phyloP scores from a whole-genome alignment of 2,329 filamentous ascomycete genomes.

The Tympanopsis confertula region DNA sequence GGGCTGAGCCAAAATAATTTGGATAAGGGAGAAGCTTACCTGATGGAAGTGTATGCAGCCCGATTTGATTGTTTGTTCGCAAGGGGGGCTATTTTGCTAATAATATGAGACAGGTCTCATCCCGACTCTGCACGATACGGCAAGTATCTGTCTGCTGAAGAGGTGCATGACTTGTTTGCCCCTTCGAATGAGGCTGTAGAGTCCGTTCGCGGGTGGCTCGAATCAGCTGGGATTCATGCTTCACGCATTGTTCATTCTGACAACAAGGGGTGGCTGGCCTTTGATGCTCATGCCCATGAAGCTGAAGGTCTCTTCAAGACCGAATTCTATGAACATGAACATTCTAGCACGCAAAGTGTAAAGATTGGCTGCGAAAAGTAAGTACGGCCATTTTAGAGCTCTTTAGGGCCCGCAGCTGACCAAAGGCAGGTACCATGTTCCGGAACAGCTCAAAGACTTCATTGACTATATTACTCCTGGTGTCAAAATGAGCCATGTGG shows the following conservation, averaged over 20 bases:
- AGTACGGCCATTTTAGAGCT: constrained; percentile 3
- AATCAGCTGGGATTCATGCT: constrained; percentile 14
- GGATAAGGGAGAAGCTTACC: neutral
- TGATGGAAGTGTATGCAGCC: neutral
- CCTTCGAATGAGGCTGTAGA: constrained; percentile 16
- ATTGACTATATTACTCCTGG: constrained; percentile 31
- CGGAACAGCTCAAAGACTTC: constrained; percentile 24
- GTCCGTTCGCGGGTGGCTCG: constrained; percentile 18
- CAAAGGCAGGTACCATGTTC: constrained; percentile 23
- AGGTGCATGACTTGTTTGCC: constrained; percentile 17
- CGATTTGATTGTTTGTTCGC: too few species aligned
- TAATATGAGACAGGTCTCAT: constrained; percentile 9
- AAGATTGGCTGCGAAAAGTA: constrained; percentile 20
- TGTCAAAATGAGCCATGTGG: constrained; percentile 16
- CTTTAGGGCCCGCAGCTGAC: constrained; percentile 8
- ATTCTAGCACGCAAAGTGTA: constrained; percentile 12
- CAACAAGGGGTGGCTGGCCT: constrained; percentile 19
- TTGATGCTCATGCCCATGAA: constrained; percentile 18
- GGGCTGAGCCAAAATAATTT: neutral
- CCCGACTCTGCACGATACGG: constrained; percentile 16
- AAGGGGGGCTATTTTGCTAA: too few species aligned
- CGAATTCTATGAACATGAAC: constrained; percentile 18
- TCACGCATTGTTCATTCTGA: constrained; percentile 16
- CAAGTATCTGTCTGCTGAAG: constrained; percentile 17
- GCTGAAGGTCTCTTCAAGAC: constrained; percentile 20